These are phyloP conservation scores for Vickermania ingenoplastis DNA, from an alignment of 208 protist species.

Conservation along the genomic window DNA sequence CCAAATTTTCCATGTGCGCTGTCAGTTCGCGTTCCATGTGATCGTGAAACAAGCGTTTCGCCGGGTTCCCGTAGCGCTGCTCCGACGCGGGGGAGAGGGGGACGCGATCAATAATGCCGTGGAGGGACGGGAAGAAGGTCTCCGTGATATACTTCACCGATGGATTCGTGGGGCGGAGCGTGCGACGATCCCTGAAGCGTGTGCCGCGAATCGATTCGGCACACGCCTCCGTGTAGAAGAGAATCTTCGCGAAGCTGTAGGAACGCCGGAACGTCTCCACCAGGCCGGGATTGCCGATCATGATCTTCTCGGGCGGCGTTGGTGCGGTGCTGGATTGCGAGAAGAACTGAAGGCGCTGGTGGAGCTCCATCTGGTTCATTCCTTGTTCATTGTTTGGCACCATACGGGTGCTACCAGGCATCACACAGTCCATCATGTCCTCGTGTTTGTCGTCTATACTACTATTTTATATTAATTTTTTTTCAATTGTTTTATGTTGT, in stretches of 20 bases:
- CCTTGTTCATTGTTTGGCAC: background rate
- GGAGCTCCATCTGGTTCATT: background rate
- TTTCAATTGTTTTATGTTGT: background rate
- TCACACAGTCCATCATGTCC: background rate
- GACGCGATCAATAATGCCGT: conserved; percentile 44
- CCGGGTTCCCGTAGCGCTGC: conserved; percentile 84
- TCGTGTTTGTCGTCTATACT: background rate
- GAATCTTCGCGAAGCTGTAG: conserved; percentile 52
- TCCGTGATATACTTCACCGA: conserved; percentile 11
- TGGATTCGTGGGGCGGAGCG: conserved; percentile 2
- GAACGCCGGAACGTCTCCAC: conserved; percentile 46
- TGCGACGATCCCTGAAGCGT: conserved; percentile 8
- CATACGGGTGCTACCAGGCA: background rate
- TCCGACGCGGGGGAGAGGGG: conserved; percentile 65
- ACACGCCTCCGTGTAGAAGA: conserved; percentile 53
- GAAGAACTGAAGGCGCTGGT: background rate
- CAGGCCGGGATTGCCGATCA: conserved; percentile 54
- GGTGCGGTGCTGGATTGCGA: conserved; percentile 1
- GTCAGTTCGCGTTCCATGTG: conserved; percentile 33
- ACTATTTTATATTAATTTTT: background rate
- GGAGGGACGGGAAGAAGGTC: conserved; percentile 44
- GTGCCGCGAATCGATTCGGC: conserved; percentile 23
- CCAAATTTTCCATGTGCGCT: conserved; percentile 39
- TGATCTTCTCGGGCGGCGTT: conserved; percentile 37
- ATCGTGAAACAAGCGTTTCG: conserved; percentile 68